phyloP scores from a whole-genome alignment of 495 filamentous ascomycete genomes.

The Daldinia loculata region DNA sequence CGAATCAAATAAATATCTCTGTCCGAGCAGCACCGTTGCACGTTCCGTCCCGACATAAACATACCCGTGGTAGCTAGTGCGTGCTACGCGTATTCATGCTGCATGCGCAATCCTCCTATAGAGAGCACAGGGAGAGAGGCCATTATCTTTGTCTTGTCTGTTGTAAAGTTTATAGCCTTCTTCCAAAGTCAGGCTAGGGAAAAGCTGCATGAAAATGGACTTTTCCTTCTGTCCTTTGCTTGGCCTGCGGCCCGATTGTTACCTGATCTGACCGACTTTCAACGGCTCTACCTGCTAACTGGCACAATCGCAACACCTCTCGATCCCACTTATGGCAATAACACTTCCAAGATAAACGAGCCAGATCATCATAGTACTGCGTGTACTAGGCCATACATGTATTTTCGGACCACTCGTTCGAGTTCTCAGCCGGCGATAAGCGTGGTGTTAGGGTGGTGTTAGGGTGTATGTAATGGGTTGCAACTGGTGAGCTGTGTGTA shows the following conservation, averaged over 20 bases:
- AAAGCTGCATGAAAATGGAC: slow-evolving; percentile 17
- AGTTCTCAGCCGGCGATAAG: slow-evolving; percentile 32
- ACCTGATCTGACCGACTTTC: slow-evolving; percentile 35
- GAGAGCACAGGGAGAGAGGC: not conserved
- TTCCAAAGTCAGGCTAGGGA: slow-evolving; percentile 7
- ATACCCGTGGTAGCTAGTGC: slow-evolving; percentile 27
- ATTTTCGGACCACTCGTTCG: not conserved
- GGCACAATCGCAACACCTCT: slow-evolving; percentile 4
- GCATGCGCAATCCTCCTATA: slow-evolving; percentile 22
- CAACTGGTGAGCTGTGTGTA: slow-evolving; percentile 34
- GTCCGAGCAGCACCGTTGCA: slow-evolving; percentile 15
- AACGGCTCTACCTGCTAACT: slow-evolving; percentile 14
- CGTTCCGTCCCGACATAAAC: slow-evolving; percentile 30
- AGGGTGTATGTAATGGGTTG: slow-evolving; percentile 25
- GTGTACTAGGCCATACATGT: slow-evolving; percentile 9
- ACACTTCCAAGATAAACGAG: too few species aligned
- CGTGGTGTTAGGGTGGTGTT: slow-evolving; percentile 16
- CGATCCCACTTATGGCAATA: not conserved
- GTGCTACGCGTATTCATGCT: slow-evolving; percentile 19
- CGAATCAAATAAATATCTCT: slow-evolving; percentile 31
- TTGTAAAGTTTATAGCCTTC: slow-evolving; percentile 7
- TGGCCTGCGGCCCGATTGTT: slow-evolving; percentile 38
- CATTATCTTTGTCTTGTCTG: not conserved
- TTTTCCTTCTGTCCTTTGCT: slow-evolving; percentile 22
- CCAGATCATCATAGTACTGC: not conserved